Conservation (phyloP, 768 basidiomycete genomes). For the Russula vinacea region DNA sequence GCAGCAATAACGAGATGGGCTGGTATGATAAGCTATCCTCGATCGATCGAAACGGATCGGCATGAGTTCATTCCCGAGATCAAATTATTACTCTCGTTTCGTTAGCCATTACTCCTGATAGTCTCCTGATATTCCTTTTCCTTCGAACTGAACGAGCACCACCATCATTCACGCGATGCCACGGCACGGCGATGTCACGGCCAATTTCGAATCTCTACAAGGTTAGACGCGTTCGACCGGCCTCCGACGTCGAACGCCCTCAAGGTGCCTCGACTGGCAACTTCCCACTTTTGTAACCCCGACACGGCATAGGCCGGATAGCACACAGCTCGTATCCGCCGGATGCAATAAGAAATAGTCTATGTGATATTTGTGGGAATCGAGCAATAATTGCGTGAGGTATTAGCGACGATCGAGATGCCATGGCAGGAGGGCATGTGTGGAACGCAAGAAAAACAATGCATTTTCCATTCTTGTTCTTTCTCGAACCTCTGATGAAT, state of each 20-base stretch:
- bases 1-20: too few relatives aligned
- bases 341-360: too few relatives aligned
- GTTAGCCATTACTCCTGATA: too few relatives aligned
- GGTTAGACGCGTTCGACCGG: not conserved
- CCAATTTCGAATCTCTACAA: not conserved
- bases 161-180: not conserved
- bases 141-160: not conserved
- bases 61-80: too few relatives aligned
- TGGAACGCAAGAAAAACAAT: not conserved
- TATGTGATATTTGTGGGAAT: not conserved
- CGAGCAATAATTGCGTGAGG: too few relatives aligned
- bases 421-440: not conserved
- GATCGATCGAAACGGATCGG: too few relatives aligned
- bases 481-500: not conserved
- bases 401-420: not conserved
- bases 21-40: too few relatives aligned
- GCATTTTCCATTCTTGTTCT: not conserved
- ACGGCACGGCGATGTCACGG: not conserved
- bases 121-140: too few relatives aligned
- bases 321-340: too few relatives aligned
- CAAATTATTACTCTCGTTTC: too few relatives aligned
- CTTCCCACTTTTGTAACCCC: not conserved
- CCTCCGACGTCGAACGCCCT: too few relatives aligned
- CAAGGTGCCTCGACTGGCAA: not conserved
- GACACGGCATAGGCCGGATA: not conserved